Conservation (phyloP, 306 rosid genomes). For the Castanea mollissima region DNA sequence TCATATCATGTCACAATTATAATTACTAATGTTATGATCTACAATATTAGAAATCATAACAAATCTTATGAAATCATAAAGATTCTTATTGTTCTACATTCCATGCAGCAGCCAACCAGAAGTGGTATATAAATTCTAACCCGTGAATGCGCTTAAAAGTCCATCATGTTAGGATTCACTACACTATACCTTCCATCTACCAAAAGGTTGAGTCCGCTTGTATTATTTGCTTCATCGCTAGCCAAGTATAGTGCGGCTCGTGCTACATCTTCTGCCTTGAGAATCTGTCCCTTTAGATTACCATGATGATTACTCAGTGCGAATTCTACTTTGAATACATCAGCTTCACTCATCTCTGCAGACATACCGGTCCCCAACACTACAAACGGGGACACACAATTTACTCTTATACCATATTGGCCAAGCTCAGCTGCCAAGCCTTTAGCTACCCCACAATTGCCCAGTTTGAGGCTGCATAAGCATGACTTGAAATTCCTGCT, state of each 20-base stretch:
- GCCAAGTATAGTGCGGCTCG: slow-evolving; percentile 18
- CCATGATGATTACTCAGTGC: not conserved
- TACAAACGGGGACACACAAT: slow-evolving; percentile 26
- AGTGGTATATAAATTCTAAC: too few species aligned
- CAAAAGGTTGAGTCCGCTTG: slow-evolving; percentile 19
- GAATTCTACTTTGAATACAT: not conserved
- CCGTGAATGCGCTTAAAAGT: not conserved
- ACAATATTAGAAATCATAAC: too few species aligned
- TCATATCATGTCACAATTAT: too few species aligned
- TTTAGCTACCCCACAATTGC: slow-evolving; percentile 13
- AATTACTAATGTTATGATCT: too few species aligned
- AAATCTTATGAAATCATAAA: too few species aligned
- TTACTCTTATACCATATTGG: slow-evolving; percentile 28
- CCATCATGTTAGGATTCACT: slow-evolving; percentile 15
- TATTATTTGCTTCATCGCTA: slow-evolving; percentile 23
- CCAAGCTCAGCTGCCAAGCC: slow-evolving; percentile 28
- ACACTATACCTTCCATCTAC: slow-evolving; percentile 25
- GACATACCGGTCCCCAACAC: slow-evolving; percentile 2
- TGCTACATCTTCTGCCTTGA: slow-evolving; percentile 14
- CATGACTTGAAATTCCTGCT: slow-evolving; percentile 27
- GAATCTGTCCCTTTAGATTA: not conserved
- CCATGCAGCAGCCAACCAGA: too few species aligned
- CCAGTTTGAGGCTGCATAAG: slow-evolving; percentile 29
- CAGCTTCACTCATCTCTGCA: not conserved
- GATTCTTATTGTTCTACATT: too few species aligned